phyloP scores from a whole-genome alignment of 495 filamentous ascomycete genomes.

The Aspergillus conjunctus region DNA sequence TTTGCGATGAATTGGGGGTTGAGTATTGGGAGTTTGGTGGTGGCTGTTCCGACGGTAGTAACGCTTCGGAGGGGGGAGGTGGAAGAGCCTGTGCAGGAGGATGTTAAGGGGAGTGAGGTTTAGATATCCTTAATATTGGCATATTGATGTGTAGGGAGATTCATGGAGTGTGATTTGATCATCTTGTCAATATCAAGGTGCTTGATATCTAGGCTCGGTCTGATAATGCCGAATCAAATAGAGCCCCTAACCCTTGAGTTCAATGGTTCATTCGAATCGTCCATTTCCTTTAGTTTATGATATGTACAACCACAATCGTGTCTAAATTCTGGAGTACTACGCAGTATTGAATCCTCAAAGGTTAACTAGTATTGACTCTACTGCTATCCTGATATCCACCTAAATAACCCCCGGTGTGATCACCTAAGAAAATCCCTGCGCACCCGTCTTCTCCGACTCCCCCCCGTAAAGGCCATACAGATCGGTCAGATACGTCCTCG shows the following conservation, averaged over 20 bases:
- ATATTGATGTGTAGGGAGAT: no score
- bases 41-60: slow-evolving; percentile 43
- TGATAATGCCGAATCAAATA: no score
- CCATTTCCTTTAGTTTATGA: no score
- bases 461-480: slow-evolving; percentile 1
- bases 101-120: neutral
- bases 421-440: neutral
- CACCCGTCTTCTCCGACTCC: neutral
- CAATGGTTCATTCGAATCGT: no score
- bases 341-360: no score
- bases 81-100: neutral
- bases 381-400: neutral
- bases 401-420: neutral
- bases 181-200: no score
- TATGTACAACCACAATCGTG: no score
- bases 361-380: neutral
- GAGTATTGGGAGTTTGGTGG: slow-evolving; percentile 62
- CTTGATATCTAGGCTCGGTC: neutral
- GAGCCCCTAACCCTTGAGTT: no score
- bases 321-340: no score
- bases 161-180: no score
- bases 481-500: neutral
- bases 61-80: neutral
- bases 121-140: neutral
- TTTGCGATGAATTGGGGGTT: slow-evolving; percentile 66